Conservation (phyloP, 306 rosid genomes). For the Quercus robur region DNA sequence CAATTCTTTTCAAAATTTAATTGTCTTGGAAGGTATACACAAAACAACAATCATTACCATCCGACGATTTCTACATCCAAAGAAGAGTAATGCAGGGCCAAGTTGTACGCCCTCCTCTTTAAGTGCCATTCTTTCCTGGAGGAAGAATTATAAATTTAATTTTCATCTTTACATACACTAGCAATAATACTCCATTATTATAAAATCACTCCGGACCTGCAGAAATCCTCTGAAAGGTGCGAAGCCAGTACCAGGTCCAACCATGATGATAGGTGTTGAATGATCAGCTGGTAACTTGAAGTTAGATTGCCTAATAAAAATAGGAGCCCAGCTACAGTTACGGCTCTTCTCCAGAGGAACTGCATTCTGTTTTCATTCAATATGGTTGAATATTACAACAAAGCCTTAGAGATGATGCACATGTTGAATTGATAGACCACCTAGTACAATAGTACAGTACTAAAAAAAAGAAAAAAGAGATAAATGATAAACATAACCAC, state of each 20-base stretch:
- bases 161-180: background rate
- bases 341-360: constrained; percentile 63
- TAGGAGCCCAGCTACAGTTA: constrained; percentile 86
- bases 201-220: constrained; percentile 55
- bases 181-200: background rate
- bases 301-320: constrained; percentile 84
- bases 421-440: constrained; percentile 6
- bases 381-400: constrained; percentile 24
- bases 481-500: constrained; percentile 9
- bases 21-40: background rate
- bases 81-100: constrained; percentile 85
- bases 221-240: constrained; percentile 99
- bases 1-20: background rate
- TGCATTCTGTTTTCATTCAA: constrained; percentile 57
- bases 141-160: constrained; percentile 13
- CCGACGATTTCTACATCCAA: constrained; percentile 90
- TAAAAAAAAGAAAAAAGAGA: constrained; percentile 5
- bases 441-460: background rate
- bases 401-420: background rate
- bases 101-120: constrained; percentile 65
- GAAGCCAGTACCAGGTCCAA: constrained; percentile 98
- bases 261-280: constrained; percentile 70
- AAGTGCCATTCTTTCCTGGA: constrained; percentile 84
- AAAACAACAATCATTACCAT: constrained; percentile 50
- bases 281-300: constrained; percentile 83